phyloP scores from a whole-genome alignment of 2,329 filamentous ascomycete species.

The Alternaria tenuissima region DNA sequence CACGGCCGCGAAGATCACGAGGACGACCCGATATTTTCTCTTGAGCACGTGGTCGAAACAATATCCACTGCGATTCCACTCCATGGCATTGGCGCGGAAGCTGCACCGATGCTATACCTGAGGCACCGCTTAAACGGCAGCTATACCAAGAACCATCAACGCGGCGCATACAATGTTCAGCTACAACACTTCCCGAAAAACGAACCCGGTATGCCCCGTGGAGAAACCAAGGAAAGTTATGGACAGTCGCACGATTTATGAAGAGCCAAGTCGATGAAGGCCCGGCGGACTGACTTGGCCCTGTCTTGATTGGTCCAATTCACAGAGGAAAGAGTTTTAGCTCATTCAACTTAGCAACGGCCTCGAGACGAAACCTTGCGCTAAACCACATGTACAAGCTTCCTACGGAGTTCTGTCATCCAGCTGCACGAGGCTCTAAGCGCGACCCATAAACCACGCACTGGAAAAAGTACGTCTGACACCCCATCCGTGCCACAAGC shows the following conservation, averaged over 20 bases:
- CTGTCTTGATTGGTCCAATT: conserved; percentile 19
- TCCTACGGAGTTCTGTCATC: conserved; percentile 2
- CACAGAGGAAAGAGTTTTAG: conserved; percentile 4
- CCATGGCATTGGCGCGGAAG: conserved; percentile 2
- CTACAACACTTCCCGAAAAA: conserved; percentile 3
- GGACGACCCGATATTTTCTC: conserved; percentile 12
- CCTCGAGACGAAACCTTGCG: conserved; percentile 27
- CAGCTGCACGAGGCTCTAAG: not conserved
- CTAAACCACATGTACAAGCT: conserved; percentile 18
- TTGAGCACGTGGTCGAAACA: conserved; percentile 10
- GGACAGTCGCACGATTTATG: not conserved
- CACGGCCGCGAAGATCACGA: conserved; percentile 5
- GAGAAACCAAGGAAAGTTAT: conserved; percentile 1
- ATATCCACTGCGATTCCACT: not conserved
- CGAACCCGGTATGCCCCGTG: conserved; percentile 25
- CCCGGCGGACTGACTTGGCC: conserved; percentile 25
- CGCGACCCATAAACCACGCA: conserved; percentile 17
- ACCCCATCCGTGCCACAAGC: conserved; percentile 14
- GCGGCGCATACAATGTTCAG: not conserved
- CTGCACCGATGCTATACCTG: conserved; percentile 5
- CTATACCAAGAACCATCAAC: conserved; percentile 3
- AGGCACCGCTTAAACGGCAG: conserved; percentile 8
- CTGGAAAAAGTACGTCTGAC: conserved; percentile 15
- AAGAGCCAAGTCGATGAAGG: conserved; percentile 22
- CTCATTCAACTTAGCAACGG: conserved; percentile 13